phyloP scores from a whole-genome alignment of 108 stramenopile genomes.

The Fragilariopsis cylindrus region DNA sequence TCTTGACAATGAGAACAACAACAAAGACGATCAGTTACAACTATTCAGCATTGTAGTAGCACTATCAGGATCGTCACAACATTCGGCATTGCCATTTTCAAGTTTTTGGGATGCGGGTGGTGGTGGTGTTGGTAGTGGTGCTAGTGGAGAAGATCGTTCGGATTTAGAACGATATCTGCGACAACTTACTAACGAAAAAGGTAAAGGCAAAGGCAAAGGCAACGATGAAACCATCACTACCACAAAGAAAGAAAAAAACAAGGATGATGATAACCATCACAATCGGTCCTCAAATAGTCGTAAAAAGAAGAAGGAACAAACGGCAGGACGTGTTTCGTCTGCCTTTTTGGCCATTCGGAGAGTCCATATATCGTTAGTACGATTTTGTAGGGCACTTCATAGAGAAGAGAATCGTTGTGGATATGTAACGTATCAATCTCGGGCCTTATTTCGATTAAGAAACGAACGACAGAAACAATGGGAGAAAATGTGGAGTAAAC shows the following conservation, averaged over 20 bases:
- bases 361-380: conserved; percentile 71
- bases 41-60: conserved; percentile 84
- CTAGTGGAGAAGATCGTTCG: conserved; percentile 20
- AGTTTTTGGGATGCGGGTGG: conserved; percentile 15
- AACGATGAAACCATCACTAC: neutral
- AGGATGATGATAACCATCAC: neutral
- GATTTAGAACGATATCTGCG: conserved; percentile 32
- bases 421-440: conserved; percentile 70
- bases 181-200: neutral
- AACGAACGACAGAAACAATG: conserved; percentile 42
- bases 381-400: conserved; percentile 71
- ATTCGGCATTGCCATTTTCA: conserved; percentile 26
- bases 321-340: conserved; percentile 21
- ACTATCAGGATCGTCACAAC: conserved; percentile 38
- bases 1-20: conserved; percentile 18
- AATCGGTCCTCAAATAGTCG: neutral
- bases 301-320: neutral
- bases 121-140: too few relatives aligned
- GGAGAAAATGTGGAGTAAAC: conserved; percentile 4
- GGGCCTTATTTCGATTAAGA: conserved; percentile 43
- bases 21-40: conserved; percentile 27
- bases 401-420: conserved; percentile 78
- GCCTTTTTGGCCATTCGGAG: conserved; percentile 57
- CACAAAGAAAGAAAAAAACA: conserved; percentile 19
- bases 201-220: neutral